Conservation (phyloP, 2,329 filamentous ascomycete genomes). For the Colletotrichum echinochloae region DNA sequence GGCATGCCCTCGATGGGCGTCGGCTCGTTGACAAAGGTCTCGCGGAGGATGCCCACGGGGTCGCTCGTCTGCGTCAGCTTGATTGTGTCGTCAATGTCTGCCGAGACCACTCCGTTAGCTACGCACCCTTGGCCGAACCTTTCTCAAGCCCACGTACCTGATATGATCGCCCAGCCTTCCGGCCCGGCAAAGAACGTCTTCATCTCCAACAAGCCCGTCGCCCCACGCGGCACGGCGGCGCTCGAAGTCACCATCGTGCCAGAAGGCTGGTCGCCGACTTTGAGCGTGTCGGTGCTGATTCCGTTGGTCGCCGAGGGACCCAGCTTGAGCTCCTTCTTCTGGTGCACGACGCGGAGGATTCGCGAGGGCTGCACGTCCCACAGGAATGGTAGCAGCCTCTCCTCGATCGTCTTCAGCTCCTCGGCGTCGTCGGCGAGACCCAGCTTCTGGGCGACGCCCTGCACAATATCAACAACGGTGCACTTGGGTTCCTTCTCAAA, state of each 20-base stretch:
- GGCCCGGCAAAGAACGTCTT: constrained; percentile 80
- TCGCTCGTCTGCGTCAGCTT: constrained; percentile 88
- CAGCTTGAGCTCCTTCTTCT: constrained; percentile 62
- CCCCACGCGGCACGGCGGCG: constrained; percentile 63
- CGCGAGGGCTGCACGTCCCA: constrained; percentile 80
- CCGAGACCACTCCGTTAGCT: constrained; percentile 21
- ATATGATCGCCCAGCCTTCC: constrained; percentile 87
- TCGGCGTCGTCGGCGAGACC: constrained; percentile 72
- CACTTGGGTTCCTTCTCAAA: constrained; percentile 80
- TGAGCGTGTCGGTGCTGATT: constrained; percentile 74
- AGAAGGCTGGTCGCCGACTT: constrained; percentile 59
- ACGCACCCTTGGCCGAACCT: constrained; percentile 5
- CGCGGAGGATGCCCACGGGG: constrained; percentile 81
- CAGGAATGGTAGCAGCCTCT: constrained; percentile 81
- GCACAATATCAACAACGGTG: constrained; percentile 75
- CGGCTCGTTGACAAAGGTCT: constrained; percentile 85
- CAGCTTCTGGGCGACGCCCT: constrained; percentile 76
- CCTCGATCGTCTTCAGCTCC: constrained; percentile 69
- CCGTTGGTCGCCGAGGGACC: constrained; percentile 80
- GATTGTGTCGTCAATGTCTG: constrained; percentile 95
- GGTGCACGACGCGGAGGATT: constrained; percentile 73
- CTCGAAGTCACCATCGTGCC: constrained; percentile 60
- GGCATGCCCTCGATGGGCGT: constrained; percentile 84
- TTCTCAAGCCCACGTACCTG: constrained; percentile 59
- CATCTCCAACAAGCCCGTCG: constrained; percentile 70